These are phyloP conservation scores for Komagataella phaffii DNA, from an alignment of 805 yeast species.

Conservation along the genomic window DNA sequence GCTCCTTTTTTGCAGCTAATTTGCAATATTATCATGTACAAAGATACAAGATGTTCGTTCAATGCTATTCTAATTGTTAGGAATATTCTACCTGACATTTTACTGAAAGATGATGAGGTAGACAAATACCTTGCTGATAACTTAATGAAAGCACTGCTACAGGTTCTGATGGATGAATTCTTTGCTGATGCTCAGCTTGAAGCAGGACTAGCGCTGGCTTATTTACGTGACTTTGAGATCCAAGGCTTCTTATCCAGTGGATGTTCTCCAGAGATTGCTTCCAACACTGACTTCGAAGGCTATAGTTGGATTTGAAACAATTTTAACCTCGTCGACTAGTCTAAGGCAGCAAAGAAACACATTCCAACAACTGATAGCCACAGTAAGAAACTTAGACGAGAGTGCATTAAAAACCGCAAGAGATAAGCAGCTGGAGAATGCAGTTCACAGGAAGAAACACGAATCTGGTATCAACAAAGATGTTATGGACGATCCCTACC, in stretches of 20 bases:
- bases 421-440: conserved; percentile 40
- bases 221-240: conserved; percentile 61
- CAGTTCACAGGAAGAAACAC: conserved; percentile 34
- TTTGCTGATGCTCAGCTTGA: conserved; percentile 83
- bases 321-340: conserved; percentile 50
- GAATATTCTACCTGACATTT: conserved; percentile 54
- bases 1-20: conserved; percentile 69
- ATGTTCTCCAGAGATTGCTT: conserved; percentile 37
- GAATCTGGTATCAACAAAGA: conserved; percentile 21
- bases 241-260: conserved; percentile 56
- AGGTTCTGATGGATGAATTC: conserved; percentile 58
- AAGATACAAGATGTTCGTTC: conserved; percentile 86
- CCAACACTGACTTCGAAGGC: conserved; percentile 43
- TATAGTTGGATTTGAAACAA: conserved; percentile 48
- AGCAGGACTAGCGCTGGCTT: conserved; percentile 80
- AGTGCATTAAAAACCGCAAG: conserved; percentile 26
- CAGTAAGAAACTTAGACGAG: conserved; percentile 36
- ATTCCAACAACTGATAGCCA: conserved; percentile 60
- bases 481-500: conserved; percentile 58
- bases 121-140: conserved; percentile 55
- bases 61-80: conserved; percentile 76
- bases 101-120: conserved; percentile 60
- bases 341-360: conserved; percentile 72
- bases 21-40: conserved; percentile 65
- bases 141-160: conserved; percentile 55